Percentiles rank a stretch among this genome's conserved stretches.
Conservation (phyloP, 139 green algal species). For the Chlorella sp. region DNA sequence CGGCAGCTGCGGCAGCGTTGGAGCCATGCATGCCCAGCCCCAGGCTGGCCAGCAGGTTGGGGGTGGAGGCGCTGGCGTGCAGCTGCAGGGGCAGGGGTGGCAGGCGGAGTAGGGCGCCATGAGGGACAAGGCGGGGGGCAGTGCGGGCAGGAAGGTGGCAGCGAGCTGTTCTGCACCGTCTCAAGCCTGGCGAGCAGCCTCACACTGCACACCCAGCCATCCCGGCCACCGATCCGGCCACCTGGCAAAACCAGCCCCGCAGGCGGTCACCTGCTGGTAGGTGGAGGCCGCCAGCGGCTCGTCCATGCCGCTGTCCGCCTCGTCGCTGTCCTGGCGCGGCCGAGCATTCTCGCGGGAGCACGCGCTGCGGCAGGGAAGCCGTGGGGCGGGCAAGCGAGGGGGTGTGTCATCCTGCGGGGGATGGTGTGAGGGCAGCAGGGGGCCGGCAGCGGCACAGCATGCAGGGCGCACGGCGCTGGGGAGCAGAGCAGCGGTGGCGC, state of each 20-base stretch:
- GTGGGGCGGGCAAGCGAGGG: background rate
- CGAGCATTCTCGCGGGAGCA: conserved; percentile 44
- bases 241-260: too few species aligned
- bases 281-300: conserved; percentile 13
- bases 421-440: background rate
- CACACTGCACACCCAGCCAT: too few species aligned
- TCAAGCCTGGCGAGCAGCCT: too few species aligned
- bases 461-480: background rate
- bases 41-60: conserved; percentile 16
- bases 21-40: background rate
- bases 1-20: background rate
- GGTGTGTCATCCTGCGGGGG: too few species aligned
- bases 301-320: conserved; percentile 16
- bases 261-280: background rate
- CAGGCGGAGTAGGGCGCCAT: background rate
- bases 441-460: background rate
- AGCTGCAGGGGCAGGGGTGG: background rate
- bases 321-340: background rate
- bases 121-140: background rate
- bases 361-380: conserved; percentile 8
- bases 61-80: background rate
- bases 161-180: too few species aligned
- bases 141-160: background rate
- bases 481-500: background rate
- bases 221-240: too few species aligned